These are phyloP conservation scores for Fusarium drepaniforme DNA, from an alignment of 2,329 filamentous ascomycete species.

Conservation along the genomic window DNA sequence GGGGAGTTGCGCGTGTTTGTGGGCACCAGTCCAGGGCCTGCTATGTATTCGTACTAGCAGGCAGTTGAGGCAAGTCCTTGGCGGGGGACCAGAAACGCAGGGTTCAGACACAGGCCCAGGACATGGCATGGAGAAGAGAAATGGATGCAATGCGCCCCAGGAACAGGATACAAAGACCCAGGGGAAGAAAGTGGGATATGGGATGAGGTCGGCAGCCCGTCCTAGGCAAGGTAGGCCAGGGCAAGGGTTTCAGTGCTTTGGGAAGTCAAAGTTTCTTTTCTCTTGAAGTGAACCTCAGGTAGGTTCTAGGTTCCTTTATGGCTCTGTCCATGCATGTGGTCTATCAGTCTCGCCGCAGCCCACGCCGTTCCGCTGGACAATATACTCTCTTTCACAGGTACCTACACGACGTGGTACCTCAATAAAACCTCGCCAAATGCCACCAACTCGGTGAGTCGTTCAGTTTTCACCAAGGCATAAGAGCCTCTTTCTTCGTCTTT, in stretches of 20 bases:
- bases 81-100: conserved; percentile 22
- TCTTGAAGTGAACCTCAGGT: conserved; percentile 9
- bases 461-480: background rate
- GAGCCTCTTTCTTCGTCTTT: background rate
- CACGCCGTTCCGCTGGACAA: background rate
- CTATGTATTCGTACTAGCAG: conserved; percentile 5
- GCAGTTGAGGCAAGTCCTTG: conserved; percentile 26
- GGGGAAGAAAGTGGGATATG: conserved; percentile 8
- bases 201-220: conserved; percentile 1
- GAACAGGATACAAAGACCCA: conserved; percentile 20
- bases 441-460: background rate
- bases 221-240: background rate
- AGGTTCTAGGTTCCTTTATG: background rate
- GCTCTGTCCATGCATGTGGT: background rate
- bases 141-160: conserved; percentile 12
- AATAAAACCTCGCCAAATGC: background rate
- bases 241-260: conserved; percentile 16
- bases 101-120: conserved; percentile 40
- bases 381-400: background rate
- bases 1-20: conserved; percentile 37
- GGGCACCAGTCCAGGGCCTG: conserved; percentile 34
- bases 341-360: background rate
- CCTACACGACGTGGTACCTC: background rate
- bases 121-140: conserved; percentile 25
- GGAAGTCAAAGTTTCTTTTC: conserved; percentile 16